Base-by-base conservation (phyloP, 305 asterid genomes). In the Rubia tinctorum region DNA sequence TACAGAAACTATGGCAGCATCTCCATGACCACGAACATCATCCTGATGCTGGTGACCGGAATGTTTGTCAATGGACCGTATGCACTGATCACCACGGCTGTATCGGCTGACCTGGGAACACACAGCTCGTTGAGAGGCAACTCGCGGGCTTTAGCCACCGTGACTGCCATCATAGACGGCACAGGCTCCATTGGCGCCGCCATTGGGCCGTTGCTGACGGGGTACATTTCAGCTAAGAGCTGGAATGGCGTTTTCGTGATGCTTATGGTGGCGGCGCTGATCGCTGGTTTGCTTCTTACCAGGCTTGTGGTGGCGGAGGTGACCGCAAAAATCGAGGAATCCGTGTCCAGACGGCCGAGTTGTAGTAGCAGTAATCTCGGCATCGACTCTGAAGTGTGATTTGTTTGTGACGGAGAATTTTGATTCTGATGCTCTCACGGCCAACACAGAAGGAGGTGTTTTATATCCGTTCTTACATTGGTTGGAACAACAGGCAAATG, bases 101-200 rank as follows among this genome's bases (percentile, higher is more conserved):
- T 93, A 22, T 93, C 98, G 27, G 88, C 98, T n/a, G 98, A 93
- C 80, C 84, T 93, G 72, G 99, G 99, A 74, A 92, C 98, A 59
- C 99, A 95, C 75, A 86, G 92, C 80, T 90, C 96, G 20, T 70
- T 95, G 82, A 95, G 78, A 82, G 98, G 94, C 66, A 92, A 90
- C 68, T 75, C 97, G 2, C 71, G 94, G 64, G 99, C 98, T 8
- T 74, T 95, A 11, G 99, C 98, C 72, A 95, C 98, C 0, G 99
- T 95, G 2, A 92, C 98, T 1, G 97, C 98, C 17, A 95, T 92
- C 71, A 95, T 95, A 2, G 99, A 95, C 34, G 99, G 97, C 47
- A 93, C 98, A 0, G 98, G 98, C 20, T 93, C 98, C 4, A 86
- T 93, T 12, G 98, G 98, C 17, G 98, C 98, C 23, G 98, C 98